A percentile compares a stretch with the other conserved stretches of the same genome.
Evolutionary conservation across 345 rosid genomes (phyloP).

Genomic region (Syzygium jambos): DNA sequence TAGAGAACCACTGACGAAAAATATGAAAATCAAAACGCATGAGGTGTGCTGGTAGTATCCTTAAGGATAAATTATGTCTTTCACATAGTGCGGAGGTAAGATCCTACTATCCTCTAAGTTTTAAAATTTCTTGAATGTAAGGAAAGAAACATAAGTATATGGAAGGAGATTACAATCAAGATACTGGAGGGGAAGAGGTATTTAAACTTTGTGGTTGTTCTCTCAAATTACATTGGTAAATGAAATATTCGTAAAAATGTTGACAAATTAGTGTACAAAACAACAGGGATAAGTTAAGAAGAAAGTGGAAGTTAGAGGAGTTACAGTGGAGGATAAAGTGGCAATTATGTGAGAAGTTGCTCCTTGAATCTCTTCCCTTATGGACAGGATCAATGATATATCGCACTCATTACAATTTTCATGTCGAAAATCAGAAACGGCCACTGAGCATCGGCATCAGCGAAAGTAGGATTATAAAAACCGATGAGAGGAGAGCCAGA

Average conservation of each 20-base stretch:
- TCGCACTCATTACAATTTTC: neutral
- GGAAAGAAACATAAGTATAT: no score
- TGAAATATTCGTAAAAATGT: no score
- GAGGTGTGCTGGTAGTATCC: no score
- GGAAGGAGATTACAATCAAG: neutral
- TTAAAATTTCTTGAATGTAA: no score
- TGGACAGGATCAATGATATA: neutral
- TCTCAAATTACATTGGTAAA: neutral
- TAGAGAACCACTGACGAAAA: no score
- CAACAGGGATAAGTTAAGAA: neutral
- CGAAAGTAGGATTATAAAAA: neutral
- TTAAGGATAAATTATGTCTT: no score
- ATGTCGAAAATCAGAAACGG: neutral
- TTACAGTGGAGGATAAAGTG: neutral
- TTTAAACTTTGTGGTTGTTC: neutral
- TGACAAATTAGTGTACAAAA: no score
- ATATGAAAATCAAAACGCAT: no score
- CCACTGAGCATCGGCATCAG: neutral
- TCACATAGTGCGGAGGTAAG: no score
- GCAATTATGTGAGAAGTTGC: neutral
- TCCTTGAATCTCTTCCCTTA: neutral
- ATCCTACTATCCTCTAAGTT: no score
- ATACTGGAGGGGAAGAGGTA: neutral
- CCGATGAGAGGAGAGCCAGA: neutral
- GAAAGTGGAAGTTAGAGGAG: neutral